Base-by-base conservation (phyloP, 805 yeast species). In the Candida sithepensis region DNA sequence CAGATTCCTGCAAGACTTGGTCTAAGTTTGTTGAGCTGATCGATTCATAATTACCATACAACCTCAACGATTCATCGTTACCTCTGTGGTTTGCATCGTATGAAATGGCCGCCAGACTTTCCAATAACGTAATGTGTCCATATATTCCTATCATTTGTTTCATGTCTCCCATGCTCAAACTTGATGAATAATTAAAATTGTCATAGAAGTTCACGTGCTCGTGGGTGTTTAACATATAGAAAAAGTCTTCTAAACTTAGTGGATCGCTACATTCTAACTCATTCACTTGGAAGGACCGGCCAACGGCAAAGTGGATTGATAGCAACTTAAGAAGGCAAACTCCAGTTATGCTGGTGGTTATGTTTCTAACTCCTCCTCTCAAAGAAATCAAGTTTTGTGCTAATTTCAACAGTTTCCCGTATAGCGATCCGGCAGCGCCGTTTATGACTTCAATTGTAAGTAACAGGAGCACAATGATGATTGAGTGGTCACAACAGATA, bases 401-500 rank as follows among this genome's bases (percentile, higher is more conserved):
- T 22, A 56, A 30, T 3, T 36, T 53, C 39, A 49, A 23, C 16
- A 55, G 21, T 23, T 42, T 51, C 10, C 20, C 33, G 38, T 40
- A 53, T 12, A 56, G 7, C 7, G 24, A 24, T 7, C 44, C 47
- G 16, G 46, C 39, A 10, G 33, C 39, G 6, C 58, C 57, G 12
- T 46, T 49, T 18, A 47, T 9, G 3, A 41, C 42, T 40, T 56
- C 59, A 6, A 56, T 51, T 0, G 41, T 39, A 24, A 56, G 43
- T 16, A 56, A 38, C 13, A 55, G 39, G 18, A 34, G 46, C n/a
- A 55, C 55, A 30, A 45, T 40, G 16, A 55, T 20, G 4, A 56
- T 18, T 8, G 60, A 48, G 37, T 56, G 60, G 33, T 56, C 60
- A 41, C 60, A 56, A 18, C 56, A 51, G 9, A 53, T 52, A 10